Percentiles rank a stretch among this genome's conserved stretches.
These are phyloP conservation scores for Lachnellula arida DNA, from an alignment of 2,329 filamentous ascomycete genomes.

Conservation along the genomic window DNA sequence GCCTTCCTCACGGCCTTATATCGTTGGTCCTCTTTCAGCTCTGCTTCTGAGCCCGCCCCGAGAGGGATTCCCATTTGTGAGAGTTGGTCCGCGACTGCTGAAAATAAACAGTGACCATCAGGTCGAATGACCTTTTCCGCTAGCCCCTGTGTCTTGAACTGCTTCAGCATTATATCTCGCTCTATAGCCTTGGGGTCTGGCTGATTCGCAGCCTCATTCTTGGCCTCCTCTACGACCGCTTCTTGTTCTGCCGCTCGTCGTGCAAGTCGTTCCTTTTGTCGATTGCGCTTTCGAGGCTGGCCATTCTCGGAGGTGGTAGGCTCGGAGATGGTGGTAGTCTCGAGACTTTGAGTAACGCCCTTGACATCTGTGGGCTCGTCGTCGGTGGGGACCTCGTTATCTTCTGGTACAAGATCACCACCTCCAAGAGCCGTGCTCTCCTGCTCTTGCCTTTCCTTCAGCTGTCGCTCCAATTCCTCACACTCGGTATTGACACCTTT, in stretches of 20 bases:
- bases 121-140: conserved; percentile 75
- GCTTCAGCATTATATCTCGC: conserved; percentile 62
- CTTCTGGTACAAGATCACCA: conserved; percentile 23
- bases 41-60: conserved; percentile 21
- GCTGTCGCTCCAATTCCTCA: conserved; percentile 60
- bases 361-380: conserved; percentile 7
- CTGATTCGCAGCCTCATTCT: conserved; percentile 68
- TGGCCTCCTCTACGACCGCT: conserved; percentile 61
- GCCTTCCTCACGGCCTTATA: conserved; percentile 66
- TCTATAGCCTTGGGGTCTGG: conserved; percentile 70
- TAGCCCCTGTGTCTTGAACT: conserved; percentile 60
- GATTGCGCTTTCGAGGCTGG: conserved; percentile 66
- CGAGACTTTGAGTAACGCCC: conserved; percentile 17
- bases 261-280: conserved; percentile 86
- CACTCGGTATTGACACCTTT: conserved; percentile 75
- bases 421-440: conserved; percentile 46
- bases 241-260: conserved; percentile 82
- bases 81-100: conserved; percentile 83
- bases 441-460: conserved; percentile 61
- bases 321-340: conserved; percentile 21
- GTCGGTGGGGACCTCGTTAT: conserved; percentile 15
- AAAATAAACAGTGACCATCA: conserved; percentile 94
- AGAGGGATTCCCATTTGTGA: conserved; percentile 46
- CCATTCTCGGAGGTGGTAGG: conserved; percentile 19
- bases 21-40: conserved; percentile 35